These are phyloP conservation scores for Stagonosporopsis rhizophila DNA, from an alignment of 2,329 filamentous ascomycete genomes.

Conservation along the genomic window DNA sequence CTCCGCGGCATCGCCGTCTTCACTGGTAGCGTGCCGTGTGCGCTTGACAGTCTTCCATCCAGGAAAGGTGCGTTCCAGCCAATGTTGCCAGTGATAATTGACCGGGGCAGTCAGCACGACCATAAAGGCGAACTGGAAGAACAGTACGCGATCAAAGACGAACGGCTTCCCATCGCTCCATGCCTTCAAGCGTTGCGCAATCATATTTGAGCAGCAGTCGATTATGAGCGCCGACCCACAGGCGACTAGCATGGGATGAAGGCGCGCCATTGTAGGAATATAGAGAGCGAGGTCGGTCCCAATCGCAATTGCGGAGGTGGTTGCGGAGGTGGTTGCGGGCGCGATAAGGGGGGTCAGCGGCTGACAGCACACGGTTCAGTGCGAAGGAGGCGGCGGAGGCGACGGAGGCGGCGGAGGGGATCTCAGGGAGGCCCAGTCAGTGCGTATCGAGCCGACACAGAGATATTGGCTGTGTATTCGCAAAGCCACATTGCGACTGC, in stretches of 20 bases:
- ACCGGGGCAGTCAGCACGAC: conserved; percentile 75
- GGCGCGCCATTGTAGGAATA: conserved; percentile 27
- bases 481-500: conserved; percentile 14
- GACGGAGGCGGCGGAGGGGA: neutral
- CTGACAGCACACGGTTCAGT: neutral
- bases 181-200: conserved; percentile 47
- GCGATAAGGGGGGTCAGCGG: neutral
- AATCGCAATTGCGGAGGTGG: neutral
- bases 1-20: conserved; percentile 35
- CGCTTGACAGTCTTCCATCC: conserved; percentile 52
- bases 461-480: neutral
- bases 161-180: conserved; percentile 46
- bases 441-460: neutral
- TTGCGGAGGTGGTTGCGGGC: neutral
- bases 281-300: no score
- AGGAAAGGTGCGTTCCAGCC: conserved; percentile 77
- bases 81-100: conserved; percentile 87
- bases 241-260: conserved; percentile 43
- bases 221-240: conserved; percentile 47
- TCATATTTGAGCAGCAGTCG: conserved; percentile 48
- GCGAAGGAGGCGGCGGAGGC: neutral
- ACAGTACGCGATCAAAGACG: conserved; percentile 47
- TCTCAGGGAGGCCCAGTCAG: conserved; percentile 2
- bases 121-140: conserved; percentile 61
- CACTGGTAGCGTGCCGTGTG: conserved; percentile 18